A percentile compares a stretch with the other conserved stretches of the same genome.
phyloP scores from a whole-genome alignment of 2,329 filamentous ascomycete genomes.

The Claviceps paspali region DNA sequence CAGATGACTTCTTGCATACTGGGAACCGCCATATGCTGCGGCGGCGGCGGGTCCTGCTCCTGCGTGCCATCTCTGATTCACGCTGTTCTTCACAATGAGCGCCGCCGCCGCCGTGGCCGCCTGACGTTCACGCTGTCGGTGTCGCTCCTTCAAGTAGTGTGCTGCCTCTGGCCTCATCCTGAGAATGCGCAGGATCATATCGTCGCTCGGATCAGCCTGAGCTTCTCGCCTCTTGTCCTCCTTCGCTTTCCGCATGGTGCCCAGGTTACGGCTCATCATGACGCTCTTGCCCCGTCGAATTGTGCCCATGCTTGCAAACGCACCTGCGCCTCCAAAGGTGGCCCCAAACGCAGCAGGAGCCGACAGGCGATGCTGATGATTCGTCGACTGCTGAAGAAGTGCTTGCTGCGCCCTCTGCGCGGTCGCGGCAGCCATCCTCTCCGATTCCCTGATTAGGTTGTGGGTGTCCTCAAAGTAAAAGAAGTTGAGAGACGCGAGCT shows the following conservation, averaged over 20 bases:
- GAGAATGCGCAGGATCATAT: constrained; percentile 92
- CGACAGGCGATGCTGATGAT: constrained; percentile 50
- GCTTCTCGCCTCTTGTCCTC: constrained; percentile 92
- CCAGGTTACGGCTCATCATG: constrained; percentile 85
- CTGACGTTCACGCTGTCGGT: constrained; percentile 84
- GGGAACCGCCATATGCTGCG: constrained; percentile 14
- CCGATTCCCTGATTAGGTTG: constrained; percentile 84
- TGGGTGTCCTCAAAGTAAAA: constrained; percentile 95
- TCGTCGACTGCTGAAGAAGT: constrained; percentile 26
- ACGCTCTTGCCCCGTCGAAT: constrained; percentile 61
- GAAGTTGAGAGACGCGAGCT: constrained; percentile 90
- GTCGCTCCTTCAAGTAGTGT: constrained; percentile 75
- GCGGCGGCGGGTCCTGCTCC: constrained; percentile 13
- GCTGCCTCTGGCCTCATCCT: constrained; percentile 88
- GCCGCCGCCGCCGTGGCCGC: constrained; percentile 82
- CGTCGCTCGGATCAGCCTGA: constrained; percentile 90
- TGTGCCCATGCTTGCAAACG: constrained; percentile 52
- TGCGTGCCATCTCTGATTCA: constrained; percentile 41
- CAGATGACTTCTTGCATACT: constrained; percentile 30
- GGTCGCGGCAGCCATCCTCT: constrained; percentile 84
- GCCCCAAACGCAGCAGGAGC: constrained; percentile 39
- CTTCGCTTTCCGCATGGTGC: constrained; percentile 91
- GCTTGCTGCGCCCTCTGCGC: constrained; percentile 61
- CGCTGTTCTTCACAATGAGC: constrained; percentile 85
- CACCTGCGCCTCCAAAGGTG: constrained; percentile 18